Evolutionary conservation across 2,329 filamentous ascomycete genomes (phyloP), one percentile per base, ranked within the genome.

Genomic region (Fusarium sp.): DNA sequence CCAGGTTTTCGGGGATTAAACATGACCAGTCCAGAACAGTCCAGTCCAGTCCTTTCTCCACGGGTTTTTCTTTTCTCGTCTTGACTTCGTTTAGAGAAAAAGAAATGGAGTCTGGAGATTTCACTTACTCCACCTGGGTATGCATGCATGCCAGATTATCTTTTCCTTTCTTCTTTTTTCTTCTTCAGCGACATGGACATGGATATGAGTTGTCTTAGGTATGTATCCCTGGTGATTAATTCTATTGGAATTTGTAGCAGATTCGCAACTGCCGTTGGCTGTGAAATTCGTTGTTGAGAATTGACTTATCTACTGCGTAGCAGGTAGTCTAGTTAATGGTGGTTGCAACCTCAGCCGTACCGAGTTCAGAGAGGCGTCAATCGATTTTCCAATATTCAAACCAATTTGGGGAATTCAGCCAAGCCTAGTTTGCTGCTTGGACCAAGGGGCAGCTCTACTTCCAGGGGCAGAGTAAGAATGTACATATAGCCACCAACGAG

Each of bases 1-100:
- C 67, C 58, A 56, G 31, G 46, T 64, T 71, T 69, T 71, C 67
- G 70, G 62, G 58, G 51, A 67, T 57, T 67, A 67, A 58, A 36
- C 16, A 60, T 36, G 41, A 26, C 38, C 50, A 6, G 23, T 6
- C 23, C 23, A 23, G 23, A 4, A 3, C 6, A 23, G 23, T 23
- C 18, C 23, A 33, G 30, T 13, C 30, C 30, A 47, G 30, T 30
- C 41, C 41, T 30, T 44, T 33, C 61, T 58, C 42, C 57, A 70
- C 65, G 69, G 57, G 65, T 72, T 65, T 60, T 46, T 26, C 26
- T 20, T 20, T 16, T 13, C n/a, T 47, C 46, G 30, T 37, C 47
- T 38, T 15, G 47, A 38, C 42, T 30, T 45, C 33, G 42, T 36
- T 44, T 46, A 38, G 31, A 51, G 31, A 26, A 13, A 53, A 18